Evolutionary conservation across 2,329 filamentous ascomycete genomes (phyloP), one percentile per base, ranked within the genome.

Genomic region (Penicillium sp.): DNA sequence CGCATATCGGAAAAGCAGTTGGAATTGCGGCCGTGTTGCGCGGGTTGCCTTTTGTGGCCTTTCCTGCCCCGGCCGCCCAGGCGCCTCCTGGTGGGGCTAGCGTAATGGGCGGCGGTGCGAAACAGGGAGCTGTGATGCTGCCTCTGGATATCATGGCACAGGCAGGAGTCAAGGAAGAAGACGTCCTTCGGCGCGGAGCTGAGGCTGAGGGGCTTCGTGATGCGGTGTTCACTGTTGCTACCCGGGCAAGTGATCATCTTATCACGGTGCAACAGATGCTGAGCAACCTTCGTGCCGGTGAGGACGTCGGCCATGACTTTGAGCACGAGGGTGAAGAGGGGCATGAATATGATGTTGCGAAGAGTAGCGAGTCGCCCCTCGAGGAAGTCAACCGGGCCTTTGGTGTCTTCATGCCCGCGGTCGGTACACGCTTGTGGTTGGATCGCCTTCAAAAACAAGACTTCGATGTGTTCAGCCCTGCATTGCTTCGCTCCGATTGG

Each of bases 221-320:
- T 72, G 93, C 92, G 3, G 86, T 97, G 1, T 99, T 97, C 74
- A 83, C 86, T 4, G 91, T 99, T 13, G 94, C 94, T 0, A 99
- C 94, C 0, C 85, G 93, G 36, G 94, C 94, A 6, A 95, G 95
- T 68, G 94, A 99, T 71, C 94, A 99, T 74, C 79, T 99, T 32
- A 96, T 97, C 63, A 97, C 93, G 0, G 93, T 90, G 2, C 82
- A 92, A 55, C 91, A 96, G 71, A 96, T 99, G 92, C 74, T 97
- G 56, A 87, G 86, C 67, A 91, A 90, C 65, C 77, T 96, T 18
- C 85, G 85, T 50, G 86, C 85, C 4, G 91, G 92, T 1, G 77
- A 88, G 63, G 86, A 86, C 46, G 84, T 90, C 0, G 91, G 88
- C 0, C 93, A 97, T 70, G 91, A 90, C 5, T 97, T 93, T 71